A percentile compares a stretch with the other conserved stretches of the same genome.
These are phyloP conservation scores for Claviceps purpurea DNA, from an alignment of 2,329 filamentous ascomycete genomes.

Conservation along the genomic window DNA sequence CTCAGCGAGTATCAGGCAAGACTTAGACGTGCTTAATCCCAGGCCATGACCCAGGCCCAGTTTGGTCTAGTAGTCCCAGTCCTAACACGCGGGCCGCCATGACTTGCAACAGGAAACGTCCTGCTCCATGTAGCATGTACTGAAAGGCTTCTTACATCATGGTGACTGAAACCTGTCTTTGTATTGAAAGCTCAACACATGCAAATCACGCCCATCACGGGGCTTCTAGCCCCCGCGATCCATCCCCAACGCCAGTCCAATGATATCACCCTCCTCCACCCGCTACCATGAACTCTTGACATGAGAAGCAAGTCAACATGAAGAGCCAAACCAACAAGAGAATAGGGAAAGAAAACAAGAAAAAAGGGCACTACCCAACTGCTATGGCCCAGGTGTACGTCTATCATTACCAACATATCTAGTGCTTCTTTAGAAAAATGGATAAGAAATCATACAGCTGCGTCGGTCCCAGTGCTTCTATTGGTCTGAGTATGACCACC, in stretches of 20 bases:
- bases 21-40: too few relatives aligned
- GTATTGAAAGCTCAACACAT: too few relatives aligned
- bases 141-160: not conserved
- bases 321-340: not conserved
- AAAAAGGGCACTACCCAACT: not conserved
- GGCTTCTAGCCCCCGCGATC: too few relatives aligned
- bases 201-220: too few relatives aligned
- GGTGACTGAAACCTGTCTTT: not conserved
- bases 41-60: too few relatives aligned
- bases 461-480: slow-evolving; percentile 9
- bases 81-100: too few relatives aligned
- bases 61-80: too few relatives aligned
- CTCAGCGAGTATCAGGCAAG: too few relatives aligned
- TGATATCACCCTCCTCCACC: too few relatives aligned
- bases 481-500: not conserved
- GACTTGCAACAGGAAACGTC: too few relatives aligned
- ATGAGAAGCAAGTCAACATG: not conserved
- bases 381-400: not conserved
- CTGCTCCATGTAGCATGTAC: not conserved
- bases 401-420: not conserved
- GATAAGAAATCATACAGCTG: slow-evolving; percentile 18
- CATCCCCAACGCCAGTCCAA: too few relatives aligned
- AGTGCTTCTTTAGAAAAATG: not conserved
- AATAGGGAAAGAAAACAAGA: not conserved
- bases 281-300: not conserved